Evolutionary conservation across 2,329 filamentous ascomycete genomes (phyloP).

Genomic region (Epichloe gansuensis): DNA sequence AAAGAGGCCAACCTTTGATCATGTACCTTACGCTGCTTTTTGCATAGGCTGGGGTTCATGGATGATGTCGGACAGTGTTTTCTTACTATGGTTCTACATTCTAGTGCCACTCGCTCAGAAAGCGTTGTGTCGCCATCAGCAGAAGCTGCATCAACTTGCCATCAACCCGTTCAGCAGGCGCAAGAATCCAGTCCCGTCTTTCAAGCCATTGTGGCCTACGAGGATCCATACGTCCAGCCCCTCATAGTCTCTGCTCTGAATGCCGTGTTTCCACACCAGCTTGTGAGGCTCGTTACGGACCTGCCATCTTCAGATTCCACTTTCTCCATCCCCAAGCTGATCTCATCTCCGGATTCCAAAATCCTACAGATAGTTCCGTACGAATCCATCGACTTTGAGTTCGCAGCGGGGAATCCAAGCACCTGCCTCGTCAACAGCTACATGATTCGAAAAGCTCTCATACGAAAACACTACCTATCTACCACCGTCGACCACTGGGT

Average conservation of each 20-base stretch:
- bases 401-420: slow-evolving; percentile 47
- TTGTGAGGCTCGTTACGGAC: slow-evolving; percentile 44
- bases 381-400: slow-evolving; percentile 76
- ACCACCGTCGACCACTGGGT: slow-evolving; percentile 77
- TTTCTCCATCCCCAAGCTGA: slow-evolving; percentile 23
- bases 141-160: slow-evolving; percentile 11
- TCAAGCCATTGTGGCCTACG: slow-evolving; percentile 70
- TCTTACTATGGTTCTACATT: slow-evolving; percentile 20
- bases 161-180: slow-evolving; percentile 3
- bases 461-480: slow-evolving; percentile 88
- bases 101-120: slow-evolving; percentile 13
- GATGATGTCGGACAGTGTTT: slow-evolving; percentile 14
- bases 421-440: slow-evolving; percentile 75
- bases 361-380: slow-evolving; percentile 77
- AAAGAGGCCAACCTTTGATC: slow-evolving; percentile 4
- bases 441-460: slow-evolving; percentile 89
- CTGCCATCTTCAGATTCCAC: slow-evolving; percentile 18
- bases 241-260: slow-evolving; percentile 65
- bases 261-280: slow-evolving; percentile 41
- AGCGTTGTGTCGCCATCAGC: slow-evolving; percentile 6
- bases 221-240: slow-evolving; percentile 80
- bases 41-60: slow-evolving; percentile 14
- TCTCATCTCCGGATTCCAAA: slow-evolving; percentile 25
- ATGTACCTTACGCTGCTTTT: slow-evolving; percentile 17
- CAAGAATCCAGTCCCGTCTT: slow-evolving; percentile 4